Percentiles rank a stretch among this genome's conserved stretches.
These are phyloP conservation scores for Neurospora terricola DNA, from an alignment of 495 filamentous ascomycete species.

Conservation along the genomic window DNA sequence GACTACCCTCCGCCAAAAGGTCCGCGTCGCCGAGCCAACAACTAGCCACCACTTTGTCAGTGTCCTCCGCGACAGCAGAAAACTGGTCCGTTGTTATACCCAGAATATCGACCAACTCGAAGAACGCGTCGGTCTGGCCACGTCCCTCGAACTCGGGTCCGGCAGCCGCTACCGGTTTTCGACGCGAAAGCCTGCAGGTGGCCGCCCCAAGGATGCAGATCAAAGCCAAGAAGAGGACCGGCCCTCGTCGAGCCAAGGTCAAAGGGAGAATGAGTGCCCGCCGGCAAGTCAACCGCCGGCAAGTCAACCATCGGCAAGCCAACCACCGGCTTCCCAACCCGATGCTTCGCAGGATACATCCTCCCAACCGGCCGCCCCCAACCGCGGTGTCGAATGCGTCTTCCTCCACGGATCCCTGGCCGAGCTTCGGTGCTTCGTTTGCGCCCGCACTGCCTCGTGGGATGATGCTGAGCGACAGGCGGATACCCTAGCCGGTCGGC, in stretches of 20 bases:
- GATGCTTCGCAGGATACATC: background rate
- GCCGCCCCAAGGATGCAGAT: constrained; percentile 15
- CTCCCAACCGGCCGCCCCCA: constrained; percentile 13
- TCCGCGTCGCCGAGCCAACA: constrained; percentile 46
- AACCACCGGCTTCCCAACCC: background rate
- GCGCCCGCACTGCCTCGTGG: constrained; percentile 49
- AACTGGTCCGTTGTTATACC: constrained; percentile 56
- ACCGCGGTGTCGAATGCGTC: constrained; percentile 50
- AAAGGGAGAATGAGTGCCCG: background rate
- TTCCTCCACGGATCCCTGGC: constrained; percentile 56
- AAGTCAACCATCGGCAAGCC: background rate
- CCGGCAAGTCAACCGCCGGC: background rate
- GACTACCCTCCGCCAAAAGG: constrained; percentile 48
- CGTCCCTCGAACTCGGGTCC: constrained; percentile 41
- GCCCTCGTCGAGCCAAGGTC: background rate
- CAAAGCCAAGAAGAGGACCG: constrained; percentile 3
- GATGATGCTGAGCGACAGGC: constrained; percentile 39
- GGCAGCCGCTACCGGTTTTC: constrained; percentile 45
- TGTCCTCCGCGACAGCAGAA: constrained; percentile 49
- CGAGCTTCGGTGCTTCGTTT: constrained; percentile 51
- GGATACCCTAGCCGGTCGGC: constrained; percentile 43
- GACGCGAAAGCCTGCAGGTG: constrained; percentile 7
- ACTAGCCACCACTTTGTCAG: constrained; percentile 51
- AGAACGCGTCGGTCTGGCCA: constrained; percentile 50
- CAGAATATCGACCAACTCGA: constrained; percentile 67